These are phyloP conservation scores for Phylloporus arenicola DNA, from an alignment of 768 basidiomycete genomes.

Conservation along the genomic window DNA sequence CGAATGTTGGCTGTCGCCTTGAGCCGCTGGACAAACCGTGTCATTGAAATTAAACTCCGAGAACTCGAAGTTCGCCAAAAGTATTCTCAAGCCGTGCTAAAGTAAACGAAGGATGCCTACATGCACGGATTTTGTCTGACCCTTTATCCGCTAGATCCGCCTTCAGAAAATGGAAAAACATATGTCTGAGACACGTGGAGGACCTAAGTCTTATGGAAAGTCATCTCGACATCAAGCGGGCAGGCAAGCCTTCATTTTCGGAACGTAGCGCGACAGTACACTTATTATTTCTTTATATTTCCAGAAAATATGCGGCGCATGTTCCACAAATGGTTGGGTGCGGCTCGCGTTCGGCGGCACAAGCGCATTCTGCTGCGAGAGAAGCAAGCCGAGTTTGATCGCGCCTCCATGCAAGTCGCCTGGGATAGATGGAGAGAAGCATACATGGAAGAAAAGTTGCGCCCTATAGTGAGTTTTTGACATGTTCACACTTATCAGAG, in stretches of 20 bases:
- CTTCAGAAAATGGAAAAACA: conserved; percentile 65
- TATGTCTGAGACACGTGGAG: conserved; percentile 60
- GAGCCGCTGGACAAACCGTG: conserved; percentile 62
- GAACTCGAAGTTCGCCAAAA: conserved; percentile 61
- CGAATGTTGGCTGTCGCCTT: conserved; percentile 46
- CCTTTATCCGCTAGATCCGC: conserved; percentile 38
- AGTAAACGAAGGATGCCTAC: conserved; percentile 26
- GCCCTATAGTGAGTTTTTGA: conserved; percentile 50
- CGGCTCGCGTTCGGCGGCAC: conserved; percentile 55
- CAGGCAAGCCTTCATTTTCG: conserved; percentile 44
- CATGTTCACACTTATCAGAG: neutral
- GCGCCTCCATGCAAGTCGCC: conserved; percentile 43
- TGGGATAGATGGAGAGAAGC: conserved; percentile 83
- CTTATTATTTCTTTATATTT: conserved; percentile 2
- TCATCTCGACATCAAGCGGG: conserved; percentile 72
- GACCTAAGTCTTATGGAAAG: conserved; percentile 79
- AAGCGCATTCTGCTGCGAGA: conserved; percentile 54
- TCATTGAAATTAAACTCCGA: conserved; percentile 67
- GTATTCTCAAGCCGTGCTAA: conserved; percentile 33
- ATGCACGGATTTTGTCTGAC: conserved; percentile 14
- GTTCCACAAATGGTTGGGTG: conserved; percentile 66
- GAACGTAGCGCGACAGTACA: neutral
- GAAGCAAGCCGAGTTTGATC: conserved; percentile 59
- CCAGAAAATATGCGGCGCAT: conserved; percentile 61
- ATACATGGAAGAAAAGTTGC: conserved; percentile 59